Evolutionary conservation across 768 basidiomycete genomes (phyloP).

Genomic region (Leucosporidium creatinivorum): DNA sequence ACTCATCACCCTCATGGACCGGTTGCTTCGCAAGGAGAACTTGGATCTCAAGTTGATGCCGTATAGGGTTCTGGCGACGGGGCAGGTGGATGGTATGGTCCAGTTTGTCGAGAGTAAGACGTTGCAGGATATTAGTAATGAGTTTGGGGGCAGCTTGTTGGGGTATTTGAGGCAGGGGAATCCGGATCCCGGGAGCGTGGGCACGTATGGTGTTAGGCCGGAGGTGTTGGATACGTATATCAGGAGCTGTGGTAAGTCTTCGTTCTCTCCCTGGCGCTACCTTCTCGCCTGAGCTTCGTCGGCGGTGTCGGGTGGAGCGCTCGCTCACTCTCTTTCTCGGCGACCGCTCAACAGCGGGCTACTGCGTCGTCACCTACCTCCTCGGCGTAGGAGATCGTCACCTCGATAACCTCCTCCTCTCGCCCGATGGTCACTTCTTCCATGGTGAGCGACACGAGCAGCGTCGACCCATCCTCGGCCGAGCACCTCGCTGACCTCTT

Average conservation of each 20-base stretch:
- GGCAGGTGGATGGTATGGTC: slow-evolving; percentile 84
- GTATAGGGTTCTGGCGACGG: slow-evolving; percentile 89
- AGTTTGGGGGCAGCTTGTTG: slow-evolving; percentile 59
- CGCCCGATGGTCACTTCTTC: slow-evolving; percentile 96
- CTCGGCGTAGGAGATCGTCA: slow-evolving; percentile 96
- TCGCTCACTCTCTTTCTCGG: slow-evolving; percentile 3
- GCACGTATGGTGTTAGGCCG: slow-evolving; percentile 90
- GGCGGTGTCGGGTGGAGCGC: too few species aligned
- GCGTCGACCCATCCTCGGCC: not conserved
- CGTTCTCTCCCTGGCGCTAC: not conserved
- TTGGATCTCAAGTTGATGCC: slow-evolving; percentile 84
- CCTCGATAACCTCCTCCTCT: slow-evolving; percentile 83
- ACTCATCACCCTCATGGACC: slow-evolving; percentile 97
- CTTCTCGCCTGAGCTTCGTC: too few species aligned
- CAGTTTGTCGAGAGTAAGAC: slow-evolving; percentile 96
- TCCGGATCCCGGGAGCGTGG: slow-evolving; percentile 90
- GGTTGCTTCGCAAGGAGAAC: slow-evolving; percentile 85
- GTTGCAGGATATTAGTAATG: slow-evolving; percentile 87
- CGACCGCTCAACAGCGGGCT: slow-evolving; percentile 61
- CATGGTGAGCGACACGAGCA: slow-evolving; percentile 55
- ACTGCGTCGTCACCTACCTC: slow-evolving; percentile 93
- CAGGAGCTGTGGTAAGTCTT: slow-evolving; percentile 79
- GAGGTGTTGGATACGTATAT: slow-evolving; percentile 93
- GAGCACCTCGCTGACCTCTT: not conserved
- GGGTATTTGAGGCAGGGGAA: slow-evolving; percentile 79